phyloP scores from a whole-genome alignment of 768 basidiomycete species.

The Panaeolus papilionaceus region DNA sequence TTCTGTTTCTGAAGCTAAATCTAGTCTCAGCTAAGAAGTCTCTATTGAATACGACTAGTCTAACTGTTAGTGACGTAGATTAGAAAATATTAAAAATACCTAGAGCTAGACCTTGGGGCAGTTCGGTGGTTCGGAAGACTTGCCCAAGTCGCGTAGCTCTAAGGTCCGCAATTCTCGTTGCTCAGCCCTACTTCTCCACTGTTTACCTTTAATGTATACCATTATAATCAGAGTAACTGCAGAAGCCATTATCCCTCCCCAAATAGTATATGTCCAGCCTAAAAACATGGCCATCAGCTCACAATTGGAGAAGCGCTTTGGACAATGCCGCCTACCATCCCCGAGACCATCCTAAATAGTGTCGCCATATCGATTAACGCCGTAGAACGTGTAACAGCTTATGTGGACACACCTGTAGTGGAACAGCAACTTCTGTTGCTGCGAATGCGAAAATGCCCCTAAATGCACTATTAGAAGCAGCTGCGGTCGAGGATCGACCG shows the following conservation, averaged over 20 bases:
- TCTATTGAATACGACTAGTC: not conserved
- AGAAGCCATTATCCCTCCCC: not conserved
- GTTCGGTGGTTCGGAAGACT: not conserved
- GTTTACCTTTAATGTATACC: not conserved
- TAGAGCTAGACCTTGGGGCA: not conserved
- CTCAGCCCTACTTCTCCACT: not conserved
- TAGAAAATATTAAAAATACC: not conserved
- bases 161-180: not conserved
- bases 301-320: not conserved
- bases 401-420: conserved; percentile 23
- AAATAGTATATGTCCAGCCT: not conserved
- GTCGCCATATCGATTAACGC: too few relatives aligned
- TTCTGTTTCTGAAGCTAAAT: conserved; percentile 4
- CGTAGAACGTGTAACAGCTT: not conserved
- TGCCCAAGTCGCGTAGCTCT: not conserved
- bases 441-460: conserved; percentile 25
- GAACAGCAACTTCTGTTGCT: conserved; percentile 25
- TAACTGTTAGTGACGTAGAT: not conserved
- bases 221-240: not conserved
- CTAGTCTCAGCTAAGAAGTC: not conserved
- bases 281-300: not conserved
- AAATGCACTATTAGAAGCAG: conserved; percentile 26
- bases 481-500: conserved; percentile 28
- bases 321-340: not conserved
- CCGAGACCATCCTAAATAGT: not conserved